These are phyloP conservation scores for Tetracladium maxilliforme DNA, from an alignment of 2,329 filamentous ascomycete species.

Conservation along the genomic window DNA sequence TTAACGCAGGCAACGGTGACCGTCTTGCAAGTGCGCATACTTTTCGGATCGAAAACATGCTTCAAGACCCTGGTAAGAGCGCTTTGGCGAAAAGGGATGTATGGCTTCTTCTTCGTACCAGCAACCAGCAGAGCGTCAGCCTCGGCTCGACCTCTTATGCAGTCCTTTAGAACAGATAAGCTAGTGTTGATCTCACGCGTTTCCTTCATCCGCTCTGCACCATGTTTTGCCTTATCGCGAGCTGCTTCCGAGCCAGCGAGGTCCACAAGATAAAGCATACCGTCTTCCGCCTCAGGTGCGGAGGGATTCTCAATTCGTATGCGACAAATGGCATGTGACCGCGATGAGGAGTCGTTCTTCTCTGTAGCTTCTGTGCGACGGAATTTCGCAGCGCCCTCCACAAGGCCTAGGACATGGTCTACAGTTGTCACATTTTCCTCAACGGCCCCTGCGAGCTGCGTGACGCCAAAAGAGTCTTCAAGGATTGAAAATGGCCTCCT, in stretches of 20 bases:
- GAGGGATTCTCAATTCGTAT: conserved; percentile 22
- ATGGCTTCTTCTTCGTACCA: conserved; percentile 15
- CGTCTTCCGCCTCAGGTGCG: conserved; percentile 17
- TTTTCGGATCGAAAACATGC: no score
- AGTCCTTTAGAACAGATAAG: conserved; percentile 34
- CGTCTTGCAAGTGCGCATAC: conserved; percentile 27
- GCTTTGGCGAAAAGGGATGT: conserved; percentile 31
- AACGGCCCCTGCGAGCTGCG: conserved; percentile 25
- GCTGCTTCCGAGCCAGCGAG: conserved; percentile 32
- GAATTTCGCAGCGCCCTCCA: no score
- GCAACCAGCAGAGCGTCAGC: conserved; percentile 12
- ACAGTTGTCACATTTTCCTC: conserved; percentile 19
- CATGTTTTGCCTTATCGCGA: conserved; percentile 23
- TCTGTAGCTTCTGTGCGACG: conserved; percentile 24
- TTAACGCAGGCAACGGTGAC: conserved; percentile 31
- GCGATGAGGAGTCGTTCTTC: conserved; percentile 31
- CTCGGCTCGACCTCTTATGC: conserved; percentile 28
- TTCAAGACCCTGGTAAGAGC: no score
- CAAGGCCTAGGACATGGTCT: no score
- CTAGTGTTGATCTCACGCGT: conserved; percentile 31
- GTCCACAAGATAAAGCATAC: conserved; percentile 29
- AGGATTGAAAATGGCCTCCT: conserved; percentile 25
- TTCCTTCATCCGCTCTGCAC: conserved; percentile 27
- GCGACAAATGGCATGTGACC: conserved; percentile 31
- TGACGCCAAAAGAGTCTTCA: conserved; percentile 27